phyloP scores from a whole-genome alignment of 805 yeast genomes.

The Candida qinlingensis region DNA sequence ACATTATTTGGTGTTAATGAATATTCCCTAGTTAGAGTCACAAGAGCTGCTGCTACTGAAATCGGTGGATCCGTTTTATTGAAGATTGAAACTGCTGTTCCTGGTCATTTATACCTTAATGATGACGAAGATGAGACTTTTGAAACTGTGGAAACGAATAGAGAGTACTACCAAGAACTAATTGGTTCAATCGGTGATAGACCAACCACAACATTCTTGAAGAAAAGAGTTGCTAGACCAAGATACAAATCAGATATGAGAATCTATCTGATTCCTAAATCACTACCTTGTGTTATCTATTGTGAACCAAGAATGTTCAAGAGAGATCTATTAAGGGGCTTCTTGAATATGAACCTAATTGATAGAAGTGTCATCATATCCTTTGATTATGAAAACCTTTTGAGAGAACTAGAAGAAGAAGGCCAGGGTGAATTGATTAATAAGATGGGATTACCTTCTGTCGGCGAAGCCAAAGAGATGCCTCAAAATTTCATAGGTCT shows the following conservation, averaged over 20 bases:
- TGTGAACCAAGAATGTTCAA: conserved; percentile 45
- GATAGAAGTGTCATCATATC: conserved; percentile 28
- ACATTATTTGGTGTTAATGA: conserved; percentile 36
- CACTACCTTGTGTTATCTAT: conserved; percentile 36
- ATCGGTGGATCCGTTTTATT: conserved; percentile 46
- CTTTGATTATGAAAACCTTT: conserved; percentile 23
- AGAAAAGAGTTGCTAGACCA: conserved; percentile 56
- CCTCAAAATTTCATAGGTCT: not conserved
- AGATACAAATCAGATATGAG: conserved; percentile 60
- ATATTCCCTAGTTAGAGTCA: conserved; percentile 44
- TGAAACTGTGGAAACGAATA: conserved; percentile 15
- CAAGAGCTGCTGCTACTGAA: conserved; percentile 50
- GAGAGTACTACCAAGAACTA: conserved; percentile 16
- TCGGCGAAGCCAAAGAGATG: conserved; percentile 9
- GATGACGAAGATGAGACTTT: conserved; percentile 38
- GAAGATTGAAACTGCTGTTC: conserved; percentile 50
- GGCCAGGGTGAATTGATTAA: conserved; percentile 13
- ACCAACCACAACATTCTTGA: conserved; percentile 45
- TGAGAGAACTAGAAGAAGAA: conserved; percentile 14
- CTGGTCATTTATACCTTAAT: conserved; percentile 44
- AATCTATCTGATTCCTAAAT: conserved; percentile 47
- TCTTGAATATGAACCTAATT: conserved; percentile 31
- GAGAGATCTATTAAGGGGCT: conserved; percentile 46
- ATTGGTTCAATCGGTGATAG: conserved; percentile 32
- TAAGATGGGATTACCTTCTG: conserved; percentile 14